phyloP scores from a whole-genome alignment of 441 rosid genomes.

The Bruguiera hainesii region DNA sequence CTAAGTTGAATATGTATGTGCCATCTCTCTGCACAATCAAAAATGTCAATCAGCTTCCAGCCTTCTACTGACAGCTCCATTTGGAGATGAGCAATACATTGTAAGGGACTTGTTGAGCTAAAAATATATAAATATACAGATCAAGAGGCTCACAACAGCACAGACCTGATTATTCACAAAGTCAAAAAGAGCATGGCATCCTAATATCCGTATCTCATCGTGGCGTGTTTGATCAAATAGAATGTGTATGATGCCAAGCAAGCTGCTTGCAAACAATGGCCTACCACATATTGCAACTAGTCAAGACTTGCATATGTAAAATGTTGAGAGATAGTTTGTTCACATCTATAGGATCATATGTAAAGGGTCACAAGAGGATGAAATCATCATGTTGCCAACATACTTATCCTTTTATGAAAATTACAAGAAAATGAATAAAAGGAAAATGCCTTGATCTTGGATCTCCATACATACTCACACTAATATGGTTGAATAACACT shows the following conservation, averaged over 20 bases:
- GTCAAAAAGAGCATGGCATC: conserved; percentile 80
- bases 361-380: too few species aligned
- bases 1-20: conserved; percentile 75
- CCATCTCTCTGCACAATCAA: conserved; percentile 62
- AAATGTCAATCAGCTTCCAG: conserved; percentile 14
- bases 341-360: too few species aligned
- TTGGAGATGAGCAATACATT: not conserved
- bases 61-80: conserved; percentile 2
- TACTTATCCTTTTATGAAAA: not conserved
- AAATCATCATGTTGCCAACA: not conserved
- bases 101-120: conserved; percentile 2
- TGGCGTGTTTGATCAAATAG: conserved; percentile 78
- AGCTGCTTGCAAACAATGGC: conserved; percentile 82
- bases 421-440: not conserved
- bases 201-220: conserved; percentile 70
- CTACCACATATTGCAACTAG: conserved; percentile 34
- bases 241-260: conserved; percentile 62
- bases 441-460: not conserved
- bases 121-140: conserved; percentile 1
- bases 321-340: too few species aligned
- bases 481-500: conserved; percentile 31
- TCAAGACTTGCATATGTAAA: conserved; percentile 3
- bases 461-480: conserved; percentile 9
- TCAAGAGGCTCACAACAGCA: conserved; percentile 9
- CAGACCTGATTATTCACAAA: conserved; percentile 85